phyloP scores from a whole-genome alignment of 2,329 filamentous ascomycete genomes.

The Colletotrichum navitas region DNA sequence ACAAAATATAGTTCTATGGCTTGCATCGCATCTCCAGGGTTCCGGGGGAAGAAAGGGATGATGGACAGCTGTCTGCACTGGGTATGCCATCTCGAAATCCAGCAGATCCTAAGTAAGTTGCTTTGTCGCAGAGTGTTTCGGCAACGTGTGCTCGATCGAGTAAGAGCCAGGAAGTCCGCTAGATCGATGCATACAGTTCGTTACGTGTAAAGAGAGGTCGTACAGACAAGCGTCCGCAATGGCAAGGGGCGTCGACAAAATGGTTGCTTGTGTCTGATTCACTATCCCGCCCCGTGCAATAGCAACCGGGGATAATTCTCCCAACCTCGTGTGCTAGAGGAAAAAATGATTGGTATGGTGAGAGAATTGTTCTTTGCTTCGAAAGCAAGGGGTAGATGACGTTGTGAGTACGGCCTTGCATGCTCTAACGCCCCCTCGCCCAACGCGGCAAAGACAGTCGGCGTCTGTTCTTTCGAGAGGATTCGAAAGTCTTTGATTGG shows the following conservation, averaged over 20 bases:
- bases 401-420: background rate
- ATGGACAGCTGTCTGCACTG: constrained; percentile 1
- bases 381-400: background rate
- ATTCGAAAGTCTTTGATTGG: background rate
- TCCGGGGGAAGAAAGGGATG: background rate
- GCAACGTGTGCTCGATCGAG: constrained; percentile 19
- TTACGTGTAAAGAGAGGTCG: background rate
- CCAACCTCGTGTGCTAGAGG: background rate
- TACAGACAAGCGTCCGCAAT: background rate
- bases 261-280: background rate
- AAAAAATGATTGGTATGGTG: background rate
- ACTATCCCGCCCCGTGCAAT: background rate
- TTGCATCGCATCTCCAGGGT: constrained; percentile 1
- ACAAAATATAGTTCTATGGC: background rate
- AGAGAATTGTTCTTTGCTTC: background rate
- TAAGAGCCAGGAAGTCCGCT: background rate
- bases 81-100: constrained; percentile 19
- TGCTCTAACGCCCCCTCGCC: too few species aligned
- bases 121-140: constrained; percentile 25
- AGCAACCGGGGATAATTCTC: background rate
- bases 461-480: background rate
- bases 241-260: background rate
- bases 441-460: background rate
- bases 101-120: constrained; percentile 3
- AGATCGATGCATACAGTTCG: background rate